A percentile compares a stretch with the other conserved stretches of the same genome.
Evolutionary conservation across 192 early-diverging fungal genomes (phyloP).

Genomic region (Physocladia obscura): DNA sequence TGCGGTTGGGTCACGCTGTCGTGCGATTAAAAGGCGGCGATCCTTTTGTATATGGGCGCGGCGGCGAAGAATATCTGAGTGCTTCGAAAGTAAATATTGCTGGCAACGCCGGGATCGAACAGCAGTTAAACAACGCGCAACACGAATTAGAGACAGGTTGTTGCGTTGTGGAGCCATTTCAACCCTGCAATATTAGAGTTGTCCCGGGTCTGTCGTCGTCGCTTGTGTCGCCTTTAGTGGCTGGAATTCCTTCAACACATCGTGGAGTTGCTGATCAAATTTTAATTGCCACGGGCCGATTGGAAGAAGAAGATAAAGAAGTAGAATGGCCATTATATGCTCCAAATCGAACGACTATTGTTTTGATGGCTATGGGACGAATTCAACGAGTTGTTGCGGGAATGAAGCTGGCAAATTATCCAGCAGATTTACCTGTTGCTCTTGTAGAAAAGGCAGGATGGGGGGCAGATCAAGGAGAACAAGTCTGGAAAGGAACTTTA

Average conservation of each 20-base stretch:
- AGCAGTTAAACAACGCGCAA: not conserved
- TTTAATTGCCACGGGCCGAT: slow-evolving; percentile 75
- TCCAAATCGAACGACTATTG: slow-evolving; percentile 66
- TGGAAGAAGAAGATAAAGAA: slow-evolving; percentile 61
- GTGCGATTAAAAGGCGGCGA: slow-evolving; percentile 86
- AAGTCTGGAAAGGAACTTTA: slow-evolving; percentile 16
- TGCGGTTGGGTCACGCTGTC: slow-evolving; percentile 64
- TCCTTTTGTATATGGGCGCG: slow-evolving; percentile 85
- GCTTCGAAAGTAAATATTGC: not conserved
- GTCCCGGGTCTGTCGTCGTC: slow-evolving; percentile 79
- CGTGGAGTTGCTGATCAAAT: slow-evolving; percentile 81
- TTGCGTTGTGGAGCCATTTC: not conserved
- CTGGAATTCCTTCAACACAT: slow-evolving; percentile 81
- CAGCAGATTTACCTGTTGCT: slow-evolving; percentile 62
- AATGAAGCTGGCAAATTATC: slow-evolving; percentile 56
- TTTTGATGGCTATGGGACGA: slow-evolving; percentile 83
- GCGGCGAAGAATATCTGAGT: slow-evolving; percentile 74
- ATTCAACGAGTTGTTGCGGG: slow-evolving; percentile 58
- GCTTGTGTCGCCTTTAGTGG: slow-evolving; percentile 72
- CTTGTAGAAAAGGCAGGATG: slow-evolving; percentile 83
- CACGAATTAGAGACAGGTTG: not conserved
- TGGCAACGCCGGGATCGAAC: not conserved
- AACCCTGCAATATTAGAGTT: slow-evolving; percentile 45
- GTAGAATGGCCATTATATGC: slow-evolving; percentile 67
- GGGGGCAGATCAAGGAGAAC: slow-evolving; percentile 4